Evolutionary conservation across 2,329 filamentous ascomycete genomes (phyloP).

Genomic region (Ophiostoma novo-ulmi): DNA sequence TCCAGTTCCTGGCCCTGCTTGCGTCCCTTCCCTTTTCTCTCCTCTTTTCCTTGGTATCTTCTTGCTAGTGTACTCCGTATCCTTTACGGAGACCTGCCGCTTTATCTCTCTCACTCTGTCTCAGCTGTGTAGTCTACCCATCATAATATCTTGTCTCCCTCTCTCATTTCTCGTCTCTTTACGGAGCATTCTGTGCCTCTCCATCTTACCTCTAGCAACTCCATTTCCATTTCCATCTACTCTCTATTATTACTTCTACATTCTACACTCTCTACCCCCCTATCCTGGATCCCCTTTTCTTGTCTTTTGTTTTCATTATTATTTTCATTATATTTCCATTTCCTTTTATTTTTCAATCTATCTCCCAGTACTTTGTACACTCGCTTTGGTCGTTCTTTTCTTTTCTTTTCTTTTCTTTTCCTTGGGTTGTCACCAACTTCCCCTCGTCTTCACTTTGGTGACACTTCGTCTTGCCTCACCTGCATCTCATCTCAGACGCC

Average conservation of each 20-base stretch:
- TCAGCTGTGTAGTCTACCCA: constrained; percentile 17
- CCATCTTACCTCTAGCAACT: background rate
- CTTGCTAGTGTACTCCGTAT: constrained; percentile 9
- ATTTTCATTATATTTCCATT: background rate
- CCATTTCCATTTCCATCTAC: background rate
- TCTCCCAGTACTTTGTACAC: background rate
- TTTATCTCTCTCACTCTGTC: constrained; percentile 18
- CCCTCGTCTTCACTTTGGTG: background rate
- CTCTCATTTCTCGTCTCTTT: constrained; percentile 10
- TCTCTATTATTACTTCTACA: background rate
- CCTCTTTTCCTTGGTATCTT: constrained; percentile 19
- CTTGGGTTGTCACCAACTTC: background rate
- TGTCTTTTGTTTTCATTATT: background rate
- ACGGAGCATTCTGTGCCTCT: background rate
- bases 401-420: background rate
- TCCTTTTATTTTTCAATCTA: background rate
- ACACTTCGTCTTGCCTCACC: background rate
- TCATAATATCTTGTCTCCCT: background rate
- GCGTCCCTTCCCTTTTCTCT: constrained; percentile 7
- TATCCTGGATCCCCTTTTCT: constrained; percentile 13
- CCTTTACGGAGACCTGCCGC: background rate
- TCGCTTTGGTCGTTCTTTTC: background rate
- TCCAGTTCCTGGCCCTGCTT: background rate
- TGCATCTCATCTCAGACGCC: background rate
- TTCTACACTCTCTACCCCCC: background rate